Conservation (phyloP, 1,284 basidiomycete genomes). For the Cutaneotrichosporon arboriforme region DNA sequence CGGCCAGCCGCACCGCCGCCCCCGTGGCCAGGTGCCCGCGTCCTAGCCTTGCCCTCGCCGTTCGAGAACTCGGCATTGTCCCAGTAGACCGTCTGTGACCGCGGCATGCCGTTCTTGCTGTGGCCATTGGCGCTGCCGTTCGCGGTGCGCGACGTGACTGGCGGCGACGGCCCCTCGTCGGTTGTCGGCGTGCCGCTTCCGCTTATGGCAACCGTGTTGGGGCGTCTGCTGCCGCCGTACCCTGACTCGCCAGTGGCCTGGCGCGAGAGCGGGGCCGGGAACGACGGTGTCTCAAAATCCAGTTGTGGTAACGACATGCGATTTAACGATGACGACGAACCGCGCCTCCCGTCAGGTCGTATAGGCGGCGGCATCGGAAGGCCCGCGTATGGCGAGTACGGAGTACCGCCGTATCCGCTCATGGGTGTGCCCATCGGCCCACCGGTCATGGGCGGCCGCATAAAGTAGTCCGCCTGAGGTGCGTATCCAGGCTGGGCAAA, state of each 20-base stretch:
- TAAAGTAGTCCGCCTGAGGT: conserved; percentile 1
- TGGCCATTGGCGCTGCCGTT: conserved; percentile 1
- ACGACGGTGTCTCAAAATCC: conserved; percentile 18
- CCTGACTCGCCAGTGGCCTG: conserved; percentile 15
- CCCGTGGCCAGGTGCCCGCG: background rate
- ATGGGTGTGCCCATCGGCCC: conserved; percentile 2
- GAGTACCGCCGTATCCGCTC: conserved; percentile 1
- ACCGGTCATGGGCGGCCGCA: background rate
- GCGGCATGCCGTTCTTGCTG: conserved; percentile 8
- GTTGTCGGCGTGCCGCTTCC: conserved; percentile 6
- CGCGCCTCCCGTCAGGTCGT: conserved; percentile 9
- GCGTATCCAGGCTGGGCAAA: conserved; percentile 13
- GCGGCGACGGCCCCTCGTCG: background rate
- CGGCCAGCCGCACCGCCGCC: background rate
- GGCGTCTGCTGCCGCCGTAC: conserved; percentile 1
- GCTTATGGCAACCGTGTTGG: conserved; percentile 4
- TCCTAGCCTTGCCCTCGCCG: background rate
- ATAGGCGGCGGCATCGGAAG: conserved; percentile 21
- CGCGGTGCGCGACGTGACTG: background rate
- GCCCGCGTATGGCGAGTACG: conserved; percentile 9
- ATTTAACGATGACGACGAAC: conserved; percentile 14
- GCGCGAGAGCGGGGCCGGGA: conserved; percentile 14
- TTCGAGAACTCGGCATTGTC: conserved; percentile 36
- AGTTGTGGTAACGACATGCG: conserved; percentile 10
- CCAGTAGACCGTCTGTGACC: conserved; percentile 45